Evolutionary conservation across 2,329 filamentous ascomycete genomes (phyloP), one percentile per base, ranked within the genome.

Genomic region (Clonostachys rosea): DNA sequence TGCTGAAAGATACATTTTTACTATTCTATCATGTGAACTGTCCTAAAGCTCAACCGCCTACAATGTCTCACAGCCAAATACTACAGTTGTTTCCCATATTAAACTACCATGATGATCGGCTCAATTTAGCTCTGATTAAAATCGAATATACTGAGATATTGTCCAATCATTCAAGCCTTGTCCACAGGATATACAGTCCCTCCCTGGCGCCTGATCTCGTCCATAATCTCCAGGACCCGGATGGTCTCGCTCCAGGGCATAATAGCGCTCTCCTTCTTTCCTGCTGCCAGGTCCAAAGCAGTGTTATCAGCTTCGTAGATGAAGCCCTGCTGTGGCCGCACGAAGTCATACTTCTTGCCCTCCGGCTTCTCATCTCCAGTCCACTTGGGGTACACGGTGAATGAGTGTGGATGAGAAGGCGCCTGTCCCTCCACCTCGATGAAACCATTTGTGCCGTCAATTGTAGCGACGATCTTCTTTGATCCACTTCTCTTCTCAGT

Each of bases 211-310:
- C 73, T 56, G 9, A 74, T 62, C 48, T 73, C 67, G 49, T 78
- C 74, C 66, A 77, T 63, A 16, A 75, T 62, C 47, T 68, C 65
- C 62, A 77, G 60, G 0, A 75, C 62, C 0, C 67, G 61, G 11
- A 76, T 47, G 0, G 72, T 76, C 57, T 76, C 72, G 0, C 60
- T 54, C 67, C 67, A 73, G 0, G 73, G 70, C 66, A 76, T 71
- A 4, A 66, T 58, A 1, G 55, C 55, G 45, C 63, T 73, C 51
- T 75, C 58, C 6, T 55, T 59, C 43, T 54, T 63, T 0, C 66
- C 67, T 5, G 63, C 62, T 3, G 60, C 59, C 39, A 74, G 60
- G 49, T 72, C 68, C 6, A 63, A 42, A 0, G 72, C 72, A 6
- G 67, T 66, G 1, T 64, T 63, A 49, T 74, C 71, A 4, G 69